Percentiles rank a stretch among this genome's conserved stretches.
These are phyloP conservation scores for Colletotrichum caudatum DNA, from an alignment of 2,329 filamentous ascomycete species.

Conservation along the genomic window DNA sequence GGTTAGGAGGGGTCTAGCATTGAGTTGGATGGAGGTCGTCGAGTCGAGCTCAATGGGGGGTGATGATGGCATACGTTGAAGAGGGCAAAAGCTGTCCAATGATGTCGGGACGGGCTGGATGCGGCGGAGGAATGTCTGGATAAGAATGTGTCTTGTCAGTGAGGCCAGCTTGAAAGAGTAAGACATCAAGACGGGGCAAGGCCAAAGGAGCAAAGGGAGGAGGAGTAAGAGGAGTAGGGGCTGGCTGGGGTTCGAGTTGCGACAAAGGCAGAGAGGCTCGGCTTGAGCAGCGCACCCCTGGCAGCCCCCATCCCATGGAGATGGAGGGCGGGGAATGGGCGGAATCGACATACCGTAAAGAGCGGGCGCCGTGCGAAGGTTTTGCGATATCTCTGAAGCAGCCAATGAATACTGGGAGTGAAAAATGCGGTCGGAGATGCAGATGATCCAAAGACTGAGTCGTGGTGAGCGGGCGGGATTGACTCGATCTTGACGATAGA, in stretches of 20 bases:
- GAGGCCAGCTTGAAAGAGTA: constrained; percentile 8
- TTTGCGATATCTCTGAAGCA: constrained; percentile 51
- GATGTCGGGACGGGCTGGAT: constrained; percentile 25
- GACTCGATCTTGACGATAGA: constrained; percentile 40
- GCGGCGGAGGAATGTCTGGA: constrained; percentile 39
- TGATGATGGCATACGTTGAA: constrained; percentile 20
- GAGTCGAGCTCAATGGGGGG: constrained; percentile 7
- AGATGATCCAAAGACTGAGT: constrained; percentile 43
- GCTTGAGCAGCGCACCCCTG: constrained; percentile 25
- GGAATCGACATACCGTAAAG: constrained; percentile 50
- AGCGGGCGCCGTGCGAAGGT: constrained; percentile 48
- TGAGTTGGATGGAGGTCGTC: constrained; percentile 21
- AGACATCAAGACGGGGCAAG: constrained; percentile 14
- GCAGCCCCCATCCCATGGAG: constrained; percentile 3
- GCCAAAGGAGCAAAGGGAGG: constrained; percentile 15
- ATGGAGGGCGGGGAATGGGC: constrained; percentile 32
- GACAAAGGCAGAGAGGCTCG: constrained; percentile 34
- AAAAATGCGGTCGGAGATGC: constrained; percentile 54
- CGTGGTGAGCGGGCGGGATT: constrained; percentile 37
- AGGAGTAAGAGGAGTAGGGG: constrained; percentile 5
- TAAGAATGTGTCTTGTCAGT: constrained; percentile 27
- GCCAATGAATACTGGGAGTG: constrained; percentile 56
- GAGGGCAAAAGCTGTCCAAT: constrained; percentile 22
- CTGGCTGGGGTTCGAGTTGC: constrained; percentile 27
- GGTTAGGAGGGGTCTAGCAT: constrained; percentile 24